Percentiles rank a stretch among this genome's conserved stretches.
These are phyloP conservation scores for Geranium brycei DNA, from an alignment of 345 rosid species.

Conservation along the genomic window DNA sequence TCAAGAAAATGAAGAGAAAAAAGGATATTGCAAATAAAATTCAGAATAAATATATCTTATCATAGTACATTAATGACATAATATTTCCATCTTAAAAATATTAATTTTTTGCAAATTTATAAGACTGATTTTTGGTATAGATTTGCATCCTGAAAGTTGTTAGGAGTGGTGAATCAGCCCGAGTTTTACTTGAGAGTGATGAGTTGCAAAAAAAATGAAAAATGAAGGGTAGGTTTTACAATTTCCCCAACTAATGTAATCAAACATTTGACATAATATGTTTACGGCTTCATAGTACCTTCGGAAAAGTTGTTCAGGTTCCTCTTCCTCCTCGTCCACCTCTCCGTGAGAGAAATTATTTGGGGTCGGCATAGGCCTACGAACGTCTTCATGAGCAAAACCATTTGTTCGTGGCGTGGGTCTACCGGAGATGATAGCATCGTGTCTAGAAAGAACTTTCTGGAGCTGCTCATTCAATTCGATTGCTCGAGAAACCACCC, in stretches of 20 bases:
- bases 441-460: constrained; percentile 67
- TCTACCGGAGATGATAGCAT: constrained; percentile 49
- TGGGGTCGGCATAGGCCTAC: background rate
- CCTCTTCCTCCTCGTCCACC: constrained; percentile 67
- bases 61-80: too few relatives aligned
- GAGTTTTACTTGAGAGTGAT: too few relatives aligned
- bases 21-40: background rate
- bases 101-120: too few relatives aligned
- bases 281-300: constrained; percentile 21
- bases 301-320: constrained; percentile 66
- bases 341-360: constrained; percentile 15
- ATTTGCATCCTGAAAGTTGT: too few relatives aligned
- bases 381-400: constrained; percentile 26
- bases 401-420: constrained; percentile 23
- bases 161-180: too few relatives aligned
- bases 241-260: too few relatives aligned
- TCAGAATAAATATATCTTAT: too few relatives aligned
- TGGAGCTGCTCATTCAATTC: constrained; percentile 86
- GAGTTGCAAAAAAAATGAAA: too few relatives aligned
- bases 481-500: constrained; percentile 75
- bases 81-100: too few relatives aligned
- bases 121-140: too few relatives aligned
- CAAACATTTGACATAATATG: too few relatives aligned
- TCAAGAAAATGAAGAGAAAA: background rate
- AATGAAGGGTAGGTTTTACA: too few relatives aligned